Evolutionary conservation across 306 rosid genomes (phyloP).

Genomic region (Styphnolobium japonicum): DNA sequence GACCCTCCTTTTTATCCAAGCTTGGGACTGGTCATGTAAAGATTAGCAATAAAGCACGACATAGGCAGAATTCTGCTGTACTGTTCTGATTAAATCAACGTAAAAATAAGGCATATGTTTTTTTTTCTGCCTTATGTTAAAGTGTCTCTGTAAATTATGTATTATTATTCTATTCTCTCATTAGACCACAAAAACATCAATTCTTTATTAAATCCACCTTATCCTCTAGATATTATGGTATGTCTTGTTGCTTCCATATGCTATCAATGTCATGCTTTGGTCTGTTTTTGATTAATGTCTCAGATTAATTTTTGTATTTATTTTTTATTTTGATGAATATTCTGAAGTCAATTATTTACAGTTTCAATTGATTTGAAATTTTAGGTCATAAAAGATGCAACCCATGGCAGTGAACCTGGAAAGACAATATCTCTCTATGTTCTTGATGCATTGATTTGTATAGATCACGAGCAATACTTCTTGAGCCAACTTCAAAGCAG

Average conservation of each 20-base stretch:
- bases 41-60: too few species aligned
- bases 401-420: constrained; percentile 93
- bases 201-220: background rate
- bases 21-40: too few species aligned
- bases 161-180: background rate
- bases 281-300: background rate
- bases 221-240: background rate
- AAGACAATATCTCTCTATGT: constrained; percentile 82
- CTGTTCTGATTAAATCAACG: background rate
- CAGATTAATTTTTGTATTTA: too few species aligned
- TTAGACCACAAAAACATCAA: background rate
- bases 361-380: constrained; percentile 24
- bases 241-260: background rate
- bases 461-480: constrained; percentile 87
- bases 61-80: too few species aligned
- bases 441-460: constrained; percentile 81
- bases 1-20: too few species aligned
- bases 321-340: constrained; percentile 10
- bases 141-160: background rate
- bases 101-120: background rate
- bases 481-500: constrained; percentile 89
- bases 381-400: constrained; percentile 90
- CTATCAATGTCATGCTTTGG: background rate
- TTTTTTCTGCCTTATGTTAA: background rate
- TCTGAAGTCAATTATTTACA: constrained; percentile 5